Evolutionary conservation across 176 grass and related monocot genomes (phyloP).

Genomic region (Aechmea fasciata): DNA sequence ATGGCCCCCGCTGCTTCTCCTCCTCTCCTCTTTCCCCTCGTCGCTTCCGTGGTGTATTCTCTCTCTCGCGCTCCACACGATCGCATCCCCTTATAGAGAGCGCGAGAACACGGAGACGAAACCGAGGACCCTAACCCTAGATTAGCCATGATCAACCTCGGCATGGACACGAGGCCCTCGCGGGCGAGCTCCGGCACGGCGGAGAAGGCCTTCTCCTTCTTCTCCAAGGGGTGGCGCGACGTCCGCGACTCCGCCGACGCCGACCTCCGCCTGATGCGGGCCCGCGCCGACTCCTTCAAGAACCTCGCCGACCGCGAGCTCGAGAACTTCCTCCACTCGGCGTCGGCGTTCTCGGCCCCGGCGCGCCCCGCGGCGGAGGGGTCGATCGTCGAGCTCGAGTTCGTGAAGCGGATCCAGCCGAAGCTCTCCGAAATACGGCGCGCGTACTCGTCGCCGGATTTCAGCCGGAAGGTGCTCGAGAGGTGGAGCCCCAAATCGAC

Average conservation of each 20-base stretch:
- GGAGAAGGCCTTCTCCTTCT: slow-evolving; percentile 67
- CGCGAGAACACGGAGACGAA: not conserved
- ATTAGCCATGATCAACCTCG: slow-evolving; percentile 44
- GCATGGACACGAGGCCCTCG: slow-evolving; percentile 49
- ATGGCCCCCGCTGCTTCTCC: not conserved
- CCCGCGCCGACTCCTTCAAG: slow-evolving; percentile 35
- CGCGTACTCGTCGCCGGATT: slow-evolving; percentile 37
- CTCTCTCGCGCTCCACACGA: not conserved
- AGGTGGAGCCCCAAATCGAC: slow-evolving; percentile 41
- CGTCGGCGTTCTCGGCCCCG: slow-evolving; percentile 35
- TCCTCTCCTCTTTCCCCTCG: slow-evolving; percentile 9
- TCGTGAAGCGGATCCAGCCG: slow-evolving; percentile 33
- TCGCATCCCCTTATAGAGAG: not conserved
- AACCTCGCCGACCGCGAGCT: slow-evolving; percentile 35
- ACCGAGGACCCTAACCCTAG: slow-evolving; percentile 5
- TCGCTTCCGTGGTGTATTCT: not conserved
- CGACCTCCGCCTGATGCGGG: slow-evolving; percentile 66
- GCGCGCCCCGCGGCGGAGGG: slow-evolving; percentile 18
- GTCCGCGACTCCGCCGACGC: slow-evolving; percentile 37
- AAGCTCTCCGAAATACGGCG: slow-evolving; percentile 40
- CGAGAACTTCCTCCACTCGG: slow-evolving; percentile 60
- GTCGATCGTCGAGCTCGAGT: slow-evolving; percentile 31
- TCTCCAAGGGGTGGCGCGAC: slow-evolving; percentile 64
- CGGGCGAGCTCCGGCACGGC: slow-evolving; percentile 17
- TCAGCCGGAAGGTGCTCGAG: slow-evolving; percentile 36